phyloP scores from a whole-genome alignment of 805 yeast genomes.

The Tetrapisispora nanseiensis region DNA sequence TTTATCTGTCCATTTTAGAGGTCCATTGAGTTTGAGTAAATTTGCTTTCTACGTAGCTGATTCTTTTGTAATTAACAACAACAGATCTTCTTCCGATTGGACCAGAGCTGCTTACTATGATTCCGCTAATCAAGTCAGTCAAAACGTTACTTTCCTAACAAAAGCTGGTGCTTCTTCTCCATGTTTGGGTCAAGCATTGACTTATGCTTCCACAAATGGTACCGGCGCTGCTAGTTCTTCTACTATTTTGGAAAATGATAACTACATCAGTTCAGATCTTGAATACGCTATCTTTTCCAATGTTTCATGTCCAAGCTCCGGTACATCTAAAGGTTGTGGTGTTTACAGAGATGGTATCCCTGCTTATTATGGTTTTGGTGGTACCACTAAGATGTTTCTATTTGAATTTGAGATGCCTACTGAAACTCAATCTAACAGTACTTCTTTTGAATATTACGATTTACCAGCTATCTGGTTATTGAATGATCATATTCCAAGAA shows the following conservation, averaged over 20 bases:
- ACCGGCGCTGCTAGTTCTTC: constrained; percentile 34
- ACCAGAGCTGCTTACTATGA: constrained; percentile 47
- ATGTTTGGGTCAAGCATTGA: constrained; percentile 60
- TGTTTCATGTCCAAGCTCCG: constrained; percentile 44
- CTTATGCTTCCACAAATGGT: constrained; percentile 55
- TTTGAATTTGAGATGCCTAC: constrained; percentile 62
- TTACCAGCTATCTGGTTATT: constrained; percentile 74
- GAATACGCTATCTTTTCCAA: constrained; percentile 55
- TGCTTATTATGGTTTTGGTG: constrained; percentile 63
- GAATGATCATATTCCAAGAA: constrained; percentile 65
- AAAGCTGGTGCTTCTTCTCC: constrained; percentile 49
- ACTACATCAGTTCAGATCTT: constrained; percentile 44
- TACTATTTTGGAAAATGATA: constrained; percentile 40
- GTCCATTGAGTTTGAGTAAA: constrained; percentile 51
- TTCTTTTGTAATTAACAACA: constrained; percentile 27
- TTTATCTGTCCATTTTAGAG: constrained; percentile 69
- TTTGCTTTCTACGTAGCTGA: constrained; percentile 54
- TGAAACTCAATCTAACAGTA: constrained; percentile 34
- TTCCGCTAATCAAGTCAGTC: constrained; percentile 37
- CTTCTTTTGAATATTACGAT: constrained; percentile 34
- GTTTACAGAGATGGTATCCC: constrained; percentile 67
- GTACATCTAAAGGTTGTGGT: constrained; percentile 57
- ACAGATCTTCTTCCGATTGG: constrained; percentile 40
- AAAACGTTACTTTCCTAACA: constrained; percentile 60
- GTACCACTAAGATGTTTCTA: constrained; percentile 58